Conservation (phyloP, 2,329 filamentous ascomycete genomes). For the Hymenoscyphus scutula region DNA sequence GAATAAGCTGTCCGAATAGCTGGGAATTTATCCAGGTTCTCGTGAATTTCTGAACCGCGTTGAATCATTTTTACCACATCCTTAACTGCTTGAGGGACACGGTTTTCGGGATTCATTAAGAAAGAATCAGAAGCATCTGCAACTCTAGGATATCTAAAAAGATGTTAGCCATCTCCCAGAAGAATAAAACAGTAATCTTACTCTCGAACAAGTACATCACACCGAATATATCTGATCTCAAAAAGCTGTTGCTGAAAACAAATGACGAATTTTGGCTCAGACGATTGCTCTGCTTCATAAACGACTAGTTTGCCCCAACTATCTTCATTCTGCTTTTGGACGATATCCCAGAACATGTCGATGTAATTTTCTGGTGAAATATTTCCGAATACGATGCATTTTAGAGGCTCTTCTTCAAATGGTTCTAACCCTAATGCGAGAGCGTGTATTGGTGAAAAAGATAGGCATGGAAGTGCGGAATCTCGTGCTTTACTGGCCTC, state of each 20-base stretch:
- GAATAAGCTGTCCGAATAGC: slow-evolving; percentile 10
- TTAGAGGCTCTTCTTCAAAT: slow-evolving; percentile 13
- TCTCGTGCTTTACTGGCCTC: slow-evolving; percentile 4
- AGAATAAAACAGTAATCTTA: slow-evolving; percentile 10
- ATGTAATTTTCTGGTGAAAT: slow-evolving; percentile 14
- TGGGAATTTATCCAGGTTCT: slow-evolving; percentile 8
- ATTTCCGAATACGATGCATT: slow-evolving; percentile 13
- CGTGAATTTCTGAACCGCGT: background rate
- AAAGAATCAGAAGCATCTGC: slow-evolving; percentile 12
- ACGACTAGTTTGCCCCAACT: slow-evolving; percentile 12
- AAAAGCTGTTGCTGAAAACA: slow-evolving; percentile 16
- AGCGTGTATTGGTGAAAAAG: slow-evolving; percentile 9
- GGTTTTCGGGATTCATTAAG: slow-evolving; percentile 6
- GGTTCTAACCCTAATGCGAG: slow-evolving; percentile 6
- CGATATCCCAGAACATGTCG: slow-evolving; percentile 17
- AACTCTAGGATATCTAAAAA: slow-evolving; percentile 15
- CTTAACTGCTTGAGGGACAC: slow-evolving; percentile 7
- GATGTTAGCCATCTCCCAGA: background rate
- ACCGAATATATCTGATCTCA: slow-evolving; percentile 21
- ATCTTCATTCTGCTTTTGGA: slow-evolving; percentile 8
- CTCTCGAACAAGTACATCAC: slow-evolving; percentile 20
- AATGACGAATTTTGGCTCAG: slow-evolving; percentile 13
- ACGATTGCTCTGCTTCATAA: slow-evolving; percentile 12
- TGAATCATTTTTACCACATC: slow-evolving; percentile 9
- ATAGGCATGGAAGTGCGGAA: slow-evolving; percentile 2